These are phyloP conservation scores for Aureobasidium sp. DNA, from an alignment of 2,329 filamentous ascomycete genomes.

Conservation along the genomic window DNA sequence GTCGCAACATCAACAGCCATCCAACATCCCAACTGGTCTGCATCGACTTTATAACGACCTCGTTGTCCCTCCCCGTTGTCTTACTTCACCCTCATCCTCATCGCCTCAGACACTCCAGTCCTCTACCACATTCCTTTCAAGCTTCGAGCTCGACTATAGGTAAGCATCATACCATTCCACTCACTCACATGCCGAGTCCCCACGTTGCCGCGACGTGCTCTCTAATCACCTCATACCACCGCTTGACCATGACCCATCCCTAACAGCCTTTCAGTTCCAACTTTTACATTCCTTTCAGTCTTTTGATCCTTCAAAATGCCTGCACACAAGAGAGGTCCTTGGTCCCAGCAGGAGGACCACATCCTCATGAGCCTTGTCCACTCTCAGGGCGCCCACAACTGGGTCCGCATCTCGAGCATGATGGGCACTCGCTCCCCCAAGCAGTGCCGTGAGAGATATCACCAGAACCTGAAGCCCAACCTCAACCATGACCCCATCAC, in stretches of 20 bases:
- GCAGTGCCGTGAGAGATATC: conserved; percentile 88
- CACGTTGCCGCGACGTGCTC: neutral
- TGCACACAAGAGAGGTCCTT: conserved; percentile 67
- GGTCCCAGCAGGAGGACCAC: conserved; percentile 70
- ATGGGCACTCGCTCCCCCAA: conserved; percentile 77
- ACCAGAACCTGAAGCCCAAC: conserved; percentile 85
- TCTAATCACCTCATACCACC: neutral
- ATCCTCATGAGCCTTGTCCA: conserved; percentile 63
- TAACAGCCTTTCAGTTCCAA: conserved; percentile 4
- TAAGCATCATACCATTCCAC: neutral
- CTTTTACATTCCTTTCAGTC: conserved; percentile 11
- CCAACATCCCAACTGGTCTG: conserved; percentile 14
- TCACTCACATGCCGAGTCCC: neutral
- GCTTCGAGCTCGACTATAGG: conserved; percentile 11
- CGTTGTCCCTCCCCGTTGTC: conserved; percentile 15
- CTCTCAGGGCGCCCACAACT: conserved; percentile 70
- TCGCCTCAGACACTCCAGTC: neutral
- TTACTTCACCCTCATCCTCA: conserved; percentile 7
- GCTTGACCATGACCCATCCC: neutral
- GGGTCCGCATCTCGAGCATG: conserved; percentile 74
- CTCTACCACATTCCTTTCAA: conserved; percentile 9
- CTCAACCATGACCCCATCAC: conserved; percentile 70
- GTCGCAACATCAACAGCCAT: conserved; percentile 14
- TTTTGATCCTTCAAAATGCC: conserved; percentile 30
- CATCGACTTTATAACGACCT: conserved; percentile 15